Conservation (phyloP, 768 basidiomycete genomes). For the Amanita polypyramis region DNA sequence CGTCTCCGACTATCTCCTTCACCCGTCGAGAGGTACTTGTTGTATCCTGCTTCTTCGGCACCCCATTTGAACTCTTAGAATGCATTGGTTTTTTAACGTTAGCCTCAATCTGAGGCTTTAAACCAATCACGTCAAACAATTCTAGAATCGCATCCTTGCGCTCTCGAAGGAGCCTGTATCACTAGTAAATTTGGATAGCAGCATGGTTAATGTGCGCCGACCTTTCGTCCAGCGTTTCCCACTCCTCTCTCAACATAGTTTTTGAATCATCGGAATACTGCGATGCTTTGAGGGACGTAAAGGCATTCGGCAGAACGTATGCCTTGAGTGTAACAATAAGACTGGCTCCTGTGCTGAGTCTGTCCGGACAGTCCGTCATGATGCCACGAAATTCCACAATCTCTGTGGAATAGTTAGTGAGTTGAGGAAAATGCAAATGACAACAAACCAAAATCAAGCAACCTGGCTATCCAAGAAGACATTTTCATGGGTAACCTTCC, state of each 20-base stretch:
- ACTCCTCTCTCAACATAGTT: slow-evolving; percentile 58
- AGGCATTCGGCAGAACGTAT: slow-evolving; percentile 61
- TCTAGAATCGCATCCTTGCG: slow-evolving; percentile 65
- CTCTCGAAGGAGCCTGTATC: slow-evolving; percentile 50
- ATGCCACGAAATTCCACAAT: slow-evolving; percentile 59
- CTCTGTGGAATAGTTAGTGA: slow-evolving; percentile 22
- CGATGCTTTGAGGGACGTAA: slow-evolving; percentile 34
- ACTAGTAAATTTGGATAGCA: not conserved
- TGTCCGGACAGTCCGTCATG: slow-evolving; percentile 69
- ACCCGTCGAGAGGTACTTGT: slow-evolving; percentile 22
- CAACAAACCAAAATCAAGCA: slow-evolving; percentile 57
- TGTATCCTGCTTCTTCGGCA: not conserved
- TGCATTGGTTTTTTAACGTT: slow-evolving; percentile 22
- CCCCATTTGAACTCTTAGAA: slow-evolving; percentile 24
- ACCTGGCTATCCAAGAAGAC: slow-evolving; percentile 62
- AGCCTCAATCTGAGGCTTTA: slow-evolving; percentile 51
- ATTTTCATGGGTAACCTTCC: slow-evolving; percentile 64
- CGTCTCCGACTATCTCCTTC: slow-evolving; percentile 69
- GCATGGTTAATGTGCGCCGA: slow-evolving; percentile 9
- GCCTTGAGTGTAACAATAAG: slow-evolving; percentile 70
- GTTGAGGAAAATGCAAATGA: not conserved
- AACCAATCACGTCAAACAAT: slow-evolving; percentile 62
- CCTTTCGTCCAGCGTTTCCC: slow-evolving; percentile 75
- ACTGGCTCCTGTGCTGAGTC: slow-evolving; percentile 62
- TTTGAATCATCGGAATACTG: slow-evolving; percentile 21